These are phyloP conservation scores for Periconia macrospinosa DNA, from an alignment of 2,329 filamentous ascomycete genomes.

Conservation along the genomic window DNA sequence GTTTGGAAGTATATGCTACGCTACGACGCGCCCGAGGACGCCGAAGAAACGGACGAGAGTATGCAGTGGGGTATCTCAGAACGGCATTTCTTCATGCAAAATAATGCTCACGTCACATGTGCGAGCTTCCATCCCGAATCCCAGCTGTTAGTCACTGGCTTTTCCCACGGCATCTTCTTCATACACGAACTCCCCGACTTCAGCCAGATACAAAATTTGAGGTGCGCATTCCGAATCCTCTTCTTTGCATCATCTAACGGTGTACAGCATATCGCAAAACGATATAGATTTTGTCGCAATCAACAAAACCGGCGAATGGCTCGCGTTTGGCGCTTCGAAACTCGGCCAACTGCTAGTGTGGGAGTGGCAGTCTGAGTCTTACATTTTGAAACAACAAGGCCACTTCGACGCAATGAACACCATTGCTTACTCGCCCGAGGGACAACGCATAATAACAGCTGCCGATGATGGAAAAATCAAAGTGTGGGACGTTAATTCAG, in stretches of 20 bases:
- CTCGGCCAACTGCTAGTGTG: conserved; percentile 95
- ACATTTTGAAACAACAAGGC: conserved; percentile 96
- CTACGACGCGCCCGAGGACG: conserved; percentile 56
- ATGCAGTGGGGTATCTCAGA: conserved; percentile 90
- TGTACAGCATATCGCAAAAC: conserved; percentile 86
- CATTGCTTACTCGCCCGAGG: conserved; percentile 89
- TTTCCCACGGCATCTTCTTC: conserved; percentile 91
- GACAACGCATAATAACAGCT: conserved; percentile 87
- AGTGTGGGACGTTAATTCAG: conserved; percentile 94
- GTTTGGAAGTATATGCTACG: conserved; percentile 81
- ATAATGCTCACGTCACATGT: conserved; percentile 81
- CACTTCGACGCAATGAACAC: conserved; percentile 97
- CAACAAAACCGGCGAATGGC: conserved; percentile 93
- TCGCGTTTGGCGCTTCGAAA: conserved; percentile 94
- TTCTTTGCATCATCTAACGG: conserved; percentile 8
- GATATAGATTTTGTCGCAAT: conserved; percentile 94
- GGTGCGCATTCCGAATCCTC: conserved; percentile 34
- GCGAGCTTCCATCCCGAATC: conserved; percentile 85
- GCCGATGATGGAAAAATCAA: conserved; percentile 98
- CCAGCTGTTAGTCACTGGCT: conserved; percentile 93
- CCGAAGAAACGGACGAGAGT: conserved; percentile 65
- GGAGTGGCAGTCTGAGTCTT: conserved; percentile 99
- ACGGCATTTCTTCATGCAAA: conserved; percentile 91
- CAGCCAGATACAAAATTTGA: conserved; percentile 85
- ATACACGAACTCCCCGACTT: conserved; percentile 96